Evolutionary conservation across 1,139 yeast genomes (phyloP).

Genomic region (Nakaseomyces kungkrabaensis): DNA sequence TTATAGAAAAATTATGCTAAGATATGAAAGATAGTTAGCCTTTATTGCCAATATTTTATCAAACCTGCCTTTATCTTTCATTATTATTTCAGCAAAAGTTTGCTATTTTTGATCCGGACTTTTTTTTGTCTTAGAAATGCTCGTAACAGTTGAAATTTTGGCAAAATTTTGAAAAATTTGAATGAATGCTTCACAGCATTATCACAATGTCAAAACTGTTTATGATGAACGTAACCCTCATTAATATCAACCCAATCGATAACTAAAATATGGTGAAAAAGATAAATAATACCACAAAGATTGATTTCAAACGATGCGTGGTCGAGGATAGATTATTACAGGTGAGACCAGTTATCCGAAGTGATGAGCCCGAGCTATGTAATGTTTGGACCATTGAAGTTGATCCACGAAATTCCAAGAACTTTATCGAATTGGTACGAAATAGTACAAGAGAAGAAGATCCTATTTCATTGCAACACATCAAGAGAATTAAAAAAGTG

Average conservation of each 20-base stretch:
- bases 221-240: not conserved
- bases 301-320: conserved; percentile 42
- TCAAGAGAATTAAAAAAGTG: conserved; percentile 34
- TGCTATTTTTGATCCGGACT: too few relatives aligned
- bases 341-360: conserved; percentile 27
- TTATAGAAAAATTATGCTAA: not conserved
- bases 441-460: conserved; percentile 26
- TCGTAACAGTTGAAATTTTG: too few relatives aligned
- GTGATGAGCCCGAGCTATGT: conserved; percentile 14
- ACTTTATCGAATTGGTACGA: conserved; percentile 29
- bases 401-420: conserved; percentile 35
- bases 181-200: too few relatives aligned
- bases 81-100: too few relatives aligned
- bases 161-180: too few relatives aligned
- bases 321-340: conserved; percentile 43
- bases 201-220: too few relatives aligned
- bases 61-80: too few relatives aligned
- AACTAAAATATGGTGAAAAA: conserved; percentile 29
- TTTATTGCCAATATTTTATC: too few relatives aligned
- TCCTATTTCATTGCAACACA: conserved; percentile 34
- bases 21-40: not conserved
- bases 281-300: conserved; percentile 26
- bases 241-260: not conserved
- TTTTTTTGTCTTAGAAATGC: too few relatives aligned
- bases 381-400: conserved; percentile 51